Evolutionary conservation across 176 grass and related monocot genomes (phyloP), one percentile per base, ranked within the genome.

Genomic region (Carex cristatella): DNA sequence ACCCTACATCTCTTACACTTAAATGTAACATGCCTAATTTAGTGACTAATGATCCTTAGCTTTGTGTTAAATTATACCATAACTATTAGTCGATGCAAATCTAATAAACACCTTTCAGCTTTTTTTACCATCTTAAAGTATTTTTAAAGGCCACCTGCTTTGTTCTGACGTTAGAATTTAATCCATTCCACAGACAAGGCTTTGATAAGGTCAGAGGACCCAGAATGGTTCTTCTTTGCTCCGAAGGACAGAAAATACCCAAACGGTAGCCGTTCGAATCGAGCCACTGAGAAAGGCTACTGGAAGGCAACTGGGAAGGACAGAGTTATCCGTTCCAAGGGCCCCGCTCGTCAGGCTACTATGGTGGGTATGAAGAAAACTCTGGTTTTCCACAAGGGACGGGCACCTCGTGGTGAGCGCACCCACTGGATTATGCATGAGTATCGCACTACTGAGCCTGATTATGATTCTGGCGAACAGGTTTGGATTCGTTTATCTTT

Each of bases 301-400:
- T 98, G 95, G 95, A 98, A 98, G 69, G 95, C 95, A 0, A 98
- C 95, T 0, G 95, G 95, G 57, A 98, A 91, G 76, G 95, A 98
- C 75, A 89, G 95, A 77, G 14, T 87, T 16, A 98, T 98, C 84
- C 88, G 70, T 77, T 97, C 94, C 84, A 97, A 94, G 91, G 86
- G 92, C 8, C 89, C 90, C 4, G 82, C 87, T 70, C 86, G 82
- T 59, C 92, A 83, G 62, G 69, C 86, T 2, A 64, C 63, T 28
- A 3, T 61, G 4, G 94, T 98, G 16, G 95, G 95, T 85, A 98
- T 93, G 92, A 98, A 98, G 86, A 98, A 98, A 85, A 98, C 95
- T 16, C 91, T 98, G 0, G 95, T 98, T 53, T 98, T 98, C 83
- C 92, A 98, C 80, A 79, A 86, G 0, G 95, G 95, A 1, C 89